A percentile compares a stretch with the other conserved stretches of the same genome.
phyloP scores from a whole-genome alignment of 805 yeast species.

The Yarrowia sp. region DNA sequence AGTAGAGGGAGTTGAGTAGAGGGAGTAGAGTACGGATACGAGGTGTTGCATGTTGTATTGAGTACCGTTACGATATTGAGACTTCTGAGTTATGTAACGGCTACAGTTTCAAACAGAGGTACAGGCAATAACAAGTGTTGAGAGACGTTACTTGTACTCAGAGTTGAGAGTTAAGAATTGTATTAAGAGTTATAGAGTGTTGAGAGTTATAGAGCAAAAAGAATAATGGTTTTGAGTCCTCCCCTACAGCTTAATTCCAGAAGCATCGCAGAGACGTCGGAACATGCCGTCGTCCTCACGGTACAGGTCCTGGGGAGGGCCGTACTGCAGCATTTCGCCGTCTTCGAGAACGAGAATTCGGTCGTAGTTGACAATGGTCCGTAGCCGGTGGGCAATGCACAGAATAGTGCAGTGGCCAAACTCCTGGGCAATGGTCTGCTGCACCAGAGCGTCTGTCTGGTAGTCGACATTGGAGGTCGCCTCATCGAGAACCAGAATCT shows the following conservation, averaged over 20 bases:
- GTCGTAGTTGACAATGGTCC: slow-evolving; percentile 67
- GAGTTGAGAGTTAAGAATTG: too few species aligned
- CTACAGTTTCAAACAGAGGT: too few species aligned
- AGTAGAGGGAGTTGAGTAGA: too few species aligned
- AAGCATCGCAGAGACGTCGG: slow-evolving; percentile 58
- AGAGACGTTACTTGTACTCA: too few species aligned
- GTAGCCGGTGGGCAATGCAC: slow-evolving; percentile 75
- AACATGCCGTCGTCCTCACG: slow-evolving; percentile 54
- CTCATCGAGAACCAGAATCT: slow-evolving; percentile 72
- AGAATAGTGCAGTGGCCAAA: slow-evolving; percentile 69
- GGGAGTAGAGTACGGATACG: too few species aligned
- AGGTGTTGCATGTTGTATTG: too few species aligned
- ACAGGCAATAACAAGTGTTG: too few species aligned
- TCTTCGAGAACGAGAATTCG: slow-evolving; percentile 64
- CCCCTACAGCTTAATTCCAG: slow-evolving; percentile 44
- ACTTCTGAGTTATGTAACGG: too few species aligned
- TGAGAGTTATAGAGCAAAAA: background rate
- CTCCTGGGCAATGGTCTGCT: slow-evolving; percentile 63
- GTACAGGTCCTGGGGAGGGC: slow-evolving; percentile 59
- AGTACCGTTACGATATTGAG: too few species aligned
- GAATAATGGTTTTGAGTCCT: too few species aligned
- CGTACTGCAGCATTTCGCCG: slow-evolving; percentile 64
- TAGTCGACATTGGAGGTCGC: slow-evolving; percentile 81
- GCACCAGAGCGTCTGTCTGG: slow-evolving; percentile 74
- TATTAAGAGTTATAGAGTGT: too few species aligned